Conservation (phyloP, 495 filamentous ascomycete genomes). For the Annulohypoxylon nitens region DNA sequence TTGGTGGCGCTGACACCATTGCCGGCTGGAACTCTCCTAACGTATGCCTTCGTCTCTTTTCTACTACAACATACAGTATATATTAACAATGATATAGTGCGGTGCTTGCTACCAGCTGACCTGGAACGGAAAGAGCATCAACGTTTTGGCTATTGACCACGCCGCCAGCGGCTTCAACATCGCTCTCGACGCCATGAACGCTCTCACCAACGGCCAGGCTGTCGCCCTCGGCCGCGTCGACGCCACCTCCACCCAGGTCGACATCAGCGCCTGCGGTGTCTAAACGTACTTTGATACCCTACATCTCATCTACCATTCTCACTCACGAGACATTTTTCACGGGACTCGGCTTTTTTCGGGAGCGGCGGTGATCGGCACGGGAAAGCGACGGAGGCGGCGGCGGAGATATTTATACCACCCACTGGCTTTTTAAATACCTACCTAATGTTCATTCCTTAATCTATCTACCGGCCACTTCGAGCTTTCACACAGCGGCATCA, state of each 20-base stretch:
- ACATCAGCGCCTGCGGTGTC: slow-evolving; percentile 57
- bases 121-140: slow-evolving; percentile 71
- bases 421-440: slow-evolving; percentile 22
- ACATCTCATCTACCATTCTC: not conserved
- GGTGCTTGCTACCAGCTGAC: slow-evolving; percentile 77
- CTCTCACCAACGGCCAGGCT: slow-evolving; percentile 65
- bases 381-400: not conserved
- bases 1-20: slow-evolving; percentile 74
- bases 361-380: not conserved
- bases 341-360: not conserved
- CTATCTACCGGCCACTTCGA: not conserved
- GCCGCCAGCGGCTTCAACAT: slow-evolving; percentile 73
- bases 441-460: slow-evolving; percentile 46
- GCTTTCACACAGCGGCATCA: not conserved
- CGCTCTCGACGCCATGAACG: slow-evolving; percentile 73
- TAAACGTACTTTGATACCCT: slow-evolving; percentile 3
- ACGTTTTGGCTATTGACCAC: slow-evolving; percentile 76
- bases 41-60: slow-evolving; percentile 24
- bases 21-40: slow-evolving; percentile 67
- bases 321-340: not conserved
- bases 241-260: slow-evolving; percentile 60
- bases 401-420: slow-evolving; percentile 2
- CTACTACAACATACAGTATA: not conserved
- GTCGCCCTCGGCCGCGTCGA: slow-evolving; percentile 48
- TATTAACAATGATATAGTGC: slow-evolving; percentile 61